phyloP scores from a whole-genome alignment of 2,329 filamentous ascomycete genomes.

The Aspergillus flavus region DNA sequence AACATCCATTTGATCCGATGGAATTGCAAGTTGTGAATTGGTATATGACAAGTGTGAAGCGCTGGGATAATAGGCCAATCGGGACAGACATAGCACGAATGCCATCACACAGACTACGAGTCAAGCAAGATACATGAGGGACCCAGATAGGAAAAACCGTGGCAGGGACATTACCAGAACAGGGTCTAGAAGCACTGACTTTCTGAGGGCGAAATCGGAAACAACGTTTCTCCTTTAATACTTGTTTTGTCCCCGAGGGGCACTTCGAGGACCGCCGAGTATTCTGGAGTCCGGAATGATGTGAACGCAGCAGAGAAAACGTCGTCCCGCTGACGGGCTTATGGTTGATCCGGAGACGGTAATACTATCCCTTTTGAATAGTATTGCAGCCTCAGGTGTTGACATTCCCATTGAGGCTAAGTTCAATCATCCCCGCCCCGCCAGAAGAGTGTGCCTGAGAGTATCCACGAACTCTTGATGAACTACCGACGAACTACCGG shows the following conservation, averaged over 20 bases:
- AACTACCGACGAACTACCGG: neutral
- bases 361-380: neutral
- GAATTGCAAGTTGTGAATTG: neutral
- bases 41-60: neutral
- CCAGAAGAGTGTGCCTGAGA: no score
- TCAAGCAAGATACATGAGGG: constrained; percentile 2
- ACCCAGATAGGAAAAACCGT: constrained; percentile 7
- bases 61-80: neutral
- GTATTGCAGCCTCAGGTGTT: no score
- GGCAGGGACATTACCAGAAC: constrained; percentile 4
- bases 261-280: constrained; percentile 47
- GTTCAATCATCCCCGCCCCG: neutral
- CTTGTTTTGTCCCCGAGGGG: constrained; percentile 27
- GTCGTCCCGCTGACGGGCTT: constrained; percentile 30
- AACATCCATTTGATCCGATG: neutral
- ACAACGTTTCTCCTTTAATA: constrained; percentile 25
- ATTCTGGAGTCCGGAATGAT: constrained; percentile 47
- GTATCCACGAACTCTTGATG: no score
- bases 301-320: constrained; percentile 42
- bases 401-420: neutral
- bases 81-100: neutral
- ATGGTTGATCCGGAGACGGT: neutral
- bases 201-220: constrained; percentile 8
- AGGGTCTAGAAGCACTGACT: constrained; percentile 11
- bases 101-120: constrained; percentile 1